phyloP scores from a whole-genome alignment of 768 basidiomycete species.

The Mycena galopus region DNA sequence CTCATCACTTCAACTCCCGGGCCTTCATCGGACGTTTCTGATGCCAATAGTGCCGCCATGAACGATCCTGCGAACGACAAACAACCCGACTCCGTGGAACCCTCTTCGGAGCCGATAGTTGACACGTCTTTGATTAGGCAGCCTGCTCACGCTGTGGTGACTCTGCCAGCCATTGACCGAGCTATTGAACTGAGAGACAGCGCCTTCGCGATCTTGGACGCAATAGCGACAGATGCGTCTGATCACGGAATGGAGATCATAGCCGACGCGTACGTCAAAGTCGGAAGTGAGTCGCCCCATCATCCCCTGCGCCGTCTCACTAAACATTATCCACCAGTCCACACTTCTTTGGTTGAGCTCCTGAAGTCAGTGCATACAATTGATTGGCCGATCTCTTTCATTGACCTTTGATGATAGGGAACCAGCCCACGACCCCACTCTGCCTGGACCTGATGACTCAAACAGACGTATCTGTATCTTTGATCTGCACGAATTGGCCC shows the following conservation, averaged over 20 bases:
- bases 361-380: neutral
- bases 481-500: slow-evolving; percentile 8
- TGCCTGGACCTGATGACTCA: neutral
- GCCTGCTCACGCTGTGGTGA: neutral
- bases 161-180: neutral
- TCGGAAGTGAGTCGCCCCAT: neutral
- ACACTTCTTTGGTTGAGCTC: slow-evolving; percentile 7
- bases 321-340: neutral
- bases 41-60: too few species aligned
- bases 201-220: neutral
- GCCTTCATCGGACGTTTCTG: neutral
- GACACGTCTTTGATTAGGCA: slow-evolving; percentile 1
- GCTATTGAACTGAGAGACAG: slow-evolving; percentile 10
- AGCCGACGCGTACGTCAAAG: slow-evolving; percentile 3
- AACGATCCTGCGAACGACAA: neutral
- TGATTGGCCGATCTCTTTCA: neutral
- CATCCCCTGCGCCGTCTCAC: neutral
- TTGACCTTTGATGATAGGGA: neutral
- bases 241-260: slow-evolving; percentile 8
- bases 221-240: neutral
- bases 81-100: neutral
- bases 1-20: neutral
- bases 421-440: slow-evolving; percentile 2
- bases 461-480: slow-evolving; percentile 1
- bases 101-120: neutral